These are phyloP conservation scores for Blastosporella zonata DNA, from an alignment of 1,284 basidiomycete species.

Conservation along the genomic window DNA sequence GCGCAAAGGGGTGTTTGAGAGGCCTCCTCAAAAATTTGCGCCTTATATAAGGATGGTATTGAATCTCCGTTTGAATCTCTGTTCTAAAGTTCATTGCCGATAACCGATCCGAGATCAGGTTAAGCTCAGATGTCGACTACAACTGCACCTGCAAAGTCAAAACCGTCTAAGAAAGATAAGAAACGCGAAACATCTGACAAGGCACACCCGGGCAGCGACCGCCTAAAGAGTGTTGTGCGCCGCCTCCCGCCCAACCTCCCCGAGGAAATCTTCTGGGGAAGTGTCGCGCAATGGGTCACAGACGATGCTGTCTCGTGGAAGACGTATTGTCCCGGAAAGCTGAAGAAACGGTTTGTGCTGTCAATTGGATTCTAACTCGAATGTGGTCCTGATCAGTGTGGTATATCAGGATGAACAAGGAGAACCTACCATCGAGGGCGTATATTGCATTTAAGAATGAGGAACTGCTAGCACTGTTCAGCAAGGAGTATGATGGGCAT, in stretches of 20 bases:
- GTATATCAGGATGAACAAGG: constrained; percentile 63
- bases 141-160: constrained; percentile 23
- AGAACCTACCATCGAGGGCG: constrained; percentile 83
- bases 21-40: constrained; percentile 2
- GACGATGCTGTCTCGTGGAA: constrained; percentile 73
- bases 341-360: constrained; percentile 61
- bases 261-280: constrained; percentile 91
- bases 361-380: background rate
- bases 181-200: constrained; percentile 23
- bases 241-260: constrained; percentile 90
- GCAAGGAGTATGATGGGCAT: constrained; percentile 88
- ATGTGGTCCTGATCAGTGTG: background rate
- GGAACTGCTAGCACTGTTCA: constrained; percentile 73
- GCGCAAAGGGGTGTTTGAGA: too few relatives aligned
- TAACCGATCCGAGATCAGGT: too few relatives aligned
- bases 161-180: constrained; percentile 31
- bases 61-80: too few relatives aligned
- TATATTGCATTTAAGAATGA: constrained; percentile 87
- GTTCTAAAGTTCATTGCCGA: constrained; percentile 5
- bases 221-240: constrained; percentile 87
- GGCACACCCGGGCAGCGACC: constrained; percentile 37
- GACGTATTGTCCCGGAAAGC: constrained; percentile 65
- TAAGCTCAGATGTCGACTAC: constrained; percentile 20
- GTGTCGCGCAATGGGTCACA: constrained; percentile 80
- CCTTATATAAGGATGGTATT: background rate